Evolutionary conservation across 805 yeast genomes (phyloP).

Genomic region (Metschnikowia reukaufii): DNA sequence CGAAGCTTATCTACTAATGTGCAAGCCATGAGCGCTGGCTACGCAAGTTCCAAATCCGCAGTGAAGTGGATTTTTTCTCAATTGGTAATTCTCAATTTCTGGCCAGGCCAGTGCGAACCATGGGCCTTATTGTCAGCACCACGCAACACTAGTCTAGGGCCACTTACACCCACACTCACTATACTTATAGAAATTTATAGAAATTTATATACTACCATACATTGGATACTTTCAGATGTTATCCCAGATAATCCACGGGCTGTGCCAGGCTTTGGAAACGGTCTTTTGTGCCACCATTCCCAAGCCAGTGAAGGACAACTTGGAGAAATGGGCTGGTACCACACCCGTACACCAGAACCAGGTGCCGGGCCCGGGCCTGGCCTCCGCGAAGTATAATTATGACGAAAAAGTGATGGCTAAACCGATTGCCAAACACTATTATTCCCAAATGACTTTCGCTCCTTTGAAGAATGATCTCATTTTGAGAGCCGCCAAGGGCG

Average conservation of each 20-base stretch:
- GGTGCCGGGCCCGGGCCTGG: not conserved
- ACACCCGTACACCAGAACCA: slow-evolving; percentile 13
- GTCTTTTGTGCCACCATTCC: slow-evolving; percentile 12
- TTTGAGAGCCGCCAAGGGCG: slow-evolving; percentile 87
- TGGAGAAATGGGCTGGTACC: slow-evolving; percentile 1
- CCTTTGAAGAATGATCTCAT: slow-evolving; percentile 85
- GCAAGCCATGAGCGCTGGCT: too few species aligned
- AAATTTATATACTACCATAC: too few species aligned
- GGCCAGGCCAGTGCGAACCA: slow-evolving; percentile 1
- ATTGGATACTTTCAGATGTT: not conserved
- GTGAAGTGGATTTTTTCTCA: too few species aligned
- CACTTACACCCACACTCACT: not conserved
- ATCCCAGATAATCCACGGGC: not conserved
- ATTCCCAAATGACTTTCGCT: slow-evolving; percentile 55
- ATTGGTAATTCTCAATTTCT: too few species aligned
- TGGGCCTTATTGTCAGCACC: not conserved
- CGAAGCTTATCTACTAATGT: slow-evolving; percentile 7
- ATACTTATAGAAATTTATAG: too few species aligned
- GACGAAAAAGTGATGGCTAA: slow-evolving; percentile 2
- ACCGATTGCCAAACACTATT: not conserved
- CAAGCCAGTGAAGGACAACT: slow-evolving; percentile 1
- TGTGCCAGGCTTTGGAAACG: slow-evolving; percentile 3
- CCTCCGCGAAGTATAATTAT: not conserved
- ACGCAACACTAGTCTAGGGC: not conserved
- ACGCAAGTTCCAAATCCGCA: too few species aligned